Evolutionary conservation across 2,329 filamentous ascomycete species (phyloP), one percentile per base, ranked within the genome.

Genomic region (Aspergillus terreus): DNA sequence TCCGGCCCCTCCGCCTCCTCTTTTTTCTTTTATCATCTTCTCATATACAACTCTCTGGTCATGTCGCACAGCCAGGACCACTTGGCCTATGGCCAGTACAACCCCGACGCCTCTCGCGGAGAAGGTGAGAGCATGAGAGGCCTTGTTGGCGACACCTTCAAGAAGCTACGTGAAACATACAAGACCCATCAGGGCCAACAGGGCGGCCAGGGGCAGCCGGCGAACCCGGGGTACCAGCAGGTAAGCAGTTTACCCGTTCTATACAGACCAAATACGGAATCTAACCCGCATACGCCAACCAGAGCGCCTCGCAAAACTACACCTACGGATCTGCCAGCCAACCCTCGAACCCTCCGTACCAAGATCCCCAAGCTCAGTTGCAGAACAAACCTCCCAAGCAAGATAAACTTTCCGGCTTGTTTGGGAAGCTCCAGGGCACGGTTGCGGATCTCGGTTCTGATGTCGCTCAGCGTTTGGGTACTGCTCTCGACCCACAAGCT

Each of bases 41-140:
- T 41, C 35, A 41, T 41, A 19, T 38, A 19, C 23, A 6, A 9
- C 17, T 11, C 27, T 38, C 15, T 46, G 43, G 43, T 32, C 33
- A 74, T 74, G 71, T 68, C 71, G 15, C 61, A 68, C 46, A 63
- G 72, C 50, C 76, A 82, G 57, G 77, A 82, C 58, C 71, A 74
- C 54, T 62, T 83, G 62, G 80, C 80, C 49, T 83, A 83, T 62
- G 80, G 80, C 55, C 74, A 78, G 33, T 79, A 79, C 58, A 62
- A 71, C 62, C 63, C 61, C 53, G 61, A 57, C 55, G 69, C 52
- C 58, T 63, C 59, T 58, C 68, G 65, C 47, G 66, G 62, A 47
- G 66, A 58, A 5, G 56, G 58, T 33, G 74, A 75, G 42, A 70
- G 68, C 38, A 74, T 79, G 41, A 71, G 79, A 38, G 77, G 78